Percentiles rank a stretch among this genome's conserved stretches.
These are phyloP conservation scores for Lipomyces orientalis DNA, from an alignment of 805 yeast genomes.

Conservation along the genomic window DNA sequence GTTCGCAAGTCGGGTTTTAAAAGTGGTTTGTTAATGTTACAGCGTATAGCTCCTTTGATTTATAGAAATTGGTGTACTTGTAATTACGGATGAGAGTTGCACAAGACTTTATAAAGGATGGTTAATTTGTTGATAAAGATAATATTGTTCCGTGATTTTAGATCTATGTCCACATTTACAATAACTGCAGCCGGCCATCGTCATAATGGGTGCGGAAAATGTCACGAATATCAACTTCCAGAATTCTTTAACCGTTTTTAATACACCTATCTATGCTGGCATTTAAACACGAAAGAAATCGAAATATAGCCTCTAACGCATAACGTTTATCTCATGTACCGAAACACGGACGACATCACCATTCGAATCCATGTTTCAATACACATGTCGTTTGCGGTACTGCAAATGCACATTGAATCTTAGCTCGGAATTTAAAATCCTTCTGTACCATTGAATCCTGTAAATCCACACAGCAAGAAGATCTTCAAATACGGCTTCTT, in stretches of 20 bases:
- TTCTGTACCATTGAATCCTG: constrained; percentile 76
- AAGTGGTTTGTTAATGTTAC: not conserved
- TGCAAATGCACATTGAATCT: not conserved
- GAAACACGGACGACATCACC: not conserved
- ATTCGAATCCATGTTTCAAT: not conserved
- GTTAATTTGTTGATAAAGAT: not conserved
- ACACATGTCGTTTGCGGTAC: not conserved
- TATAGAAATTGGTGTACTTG: not conserved
- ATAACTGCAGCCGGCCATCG: too few species aligned
- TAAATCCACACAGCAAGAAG: constrained; percentile 70
- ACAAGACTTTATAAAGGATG: not conserved
- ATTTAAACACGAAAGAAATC: not conserved
- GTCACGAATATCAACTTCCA: not conserved
- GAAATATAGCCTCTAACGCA: not conserved
- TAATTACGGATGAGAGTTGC: not conserved
- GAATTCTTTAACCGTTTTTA: not conserved
- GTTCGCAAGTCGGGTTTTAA: constrained; percentile 1
- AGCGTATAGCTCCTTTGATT: not conserved
- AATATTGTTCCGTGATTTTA: not conserved
- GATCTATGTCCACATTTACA: too few species aligned
- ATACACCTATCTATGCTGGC: not conserved
- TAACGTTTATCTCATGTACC: not conserved
- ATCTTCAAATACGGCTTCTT: constrained; percentile 69
- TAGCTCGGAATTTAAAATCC: constrained; percentile 50
- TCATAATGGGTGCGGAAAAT: too few species aligned